phyloP scores from a whole-genome alignment of 2,329 filamentous ascomycete species.

The Hirsutella rhossiliensis region DNA sequence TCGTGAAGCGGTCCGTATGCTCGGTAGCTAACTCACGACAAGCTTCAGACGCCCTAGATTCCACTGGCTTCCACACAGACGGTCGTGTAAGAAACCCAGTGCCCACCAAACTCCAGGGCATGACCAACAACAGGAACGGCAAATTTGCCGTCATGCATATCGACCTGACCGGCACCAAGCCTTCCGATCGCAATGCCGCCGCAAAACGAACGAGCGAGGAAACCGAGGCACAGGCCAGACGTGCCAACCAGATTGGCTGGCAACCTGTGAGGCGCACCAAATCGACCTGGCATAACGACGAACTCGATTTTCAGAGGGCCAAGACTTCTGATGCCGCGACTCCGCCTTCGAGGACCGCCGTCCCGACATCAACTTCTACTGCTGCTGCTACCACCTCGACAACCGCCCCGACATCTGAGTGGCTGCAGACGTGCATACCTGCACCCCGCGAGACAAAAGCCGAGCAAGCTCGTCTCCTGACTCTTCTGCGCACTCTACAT shows the following conservation, averaged over 20 bases:
- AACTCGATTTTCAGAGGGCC: not conserved
- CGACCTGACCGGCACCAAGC: conserved; percentile 33
- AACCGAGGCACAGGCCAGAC: conserved; percentile 44
- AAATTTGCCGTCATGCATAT: conserved; percentile 55
- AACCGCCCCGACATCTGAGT: not conserved
- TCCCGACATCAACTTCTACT: not conserved
- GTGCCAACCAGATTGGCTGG: conserved; percentile 42
- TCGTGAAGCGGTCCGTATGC: not conserved
- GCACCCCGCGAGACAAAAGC: conserved; percentile 37
- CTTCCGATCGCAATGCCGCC: conserved; percentile 36
- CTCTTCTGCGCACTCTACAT: conserved; percentile 41
- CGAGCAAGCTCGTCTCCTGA: conserved; percentile 48
- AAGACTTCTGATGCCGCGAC: not conserved
- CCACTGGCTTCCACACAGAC: conserved; percentile 9
- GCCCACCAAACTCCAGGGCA: conserved; percentile 50
- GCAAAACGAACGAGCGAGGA: conserved; percentile 51
- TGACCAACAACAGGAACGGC: conserved; percentile 41
- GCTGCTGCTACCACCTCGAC: not conserved
- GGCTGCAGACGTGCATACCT: not conserved
- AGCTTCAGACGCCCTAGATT: not conserved
- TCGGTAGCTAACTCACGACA: no score
- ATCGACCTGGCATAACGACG: conserved; percentile 17
- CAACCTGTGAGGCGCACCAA: conserved; percentile 33
- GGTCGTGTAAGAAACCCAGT: conserved; percentile 38
- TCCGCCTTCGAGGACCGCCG: not conserved